phyloP scores from a whole-genome alignment of 805 yeast genomes.

The Saccharomyces eubayanus region DNA sequence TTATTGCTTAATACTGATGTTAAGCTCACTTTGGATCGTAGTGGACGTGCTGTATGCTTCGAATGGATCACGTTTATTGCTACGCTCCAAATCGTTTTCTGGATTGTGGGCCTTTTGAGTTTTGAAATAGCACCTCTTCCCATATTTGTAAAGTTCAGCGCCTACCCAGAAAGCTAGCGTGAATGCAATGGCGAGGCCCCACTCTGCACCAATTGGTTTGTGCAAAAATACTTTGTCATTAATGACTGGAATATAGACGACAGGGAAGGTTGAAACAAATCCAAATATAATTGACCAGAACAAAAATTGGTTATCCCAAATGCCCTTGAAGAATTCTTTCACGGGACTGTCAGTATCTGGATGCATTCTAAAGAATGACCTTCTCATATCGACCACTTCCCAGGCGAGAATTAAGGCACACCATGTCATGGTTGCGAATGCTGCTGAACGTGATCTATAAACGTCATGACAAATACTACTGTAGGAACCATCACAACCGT shows the following conservation, averaged over 20 bases:
- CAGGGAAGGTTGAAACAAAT: constrained; percentile 65
- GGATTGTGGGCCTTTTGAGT: constrained; percentile 44
- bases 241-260: constrained; percentile 82
- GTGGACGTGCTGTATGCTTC: constrained; percentile 47
- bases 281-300: constrained; percentile 77
- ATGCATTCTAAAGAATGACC: constrained; percentile 64
- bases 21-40: constrained; percentile 32
- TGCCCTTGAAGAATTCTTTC: constrained; percentile 51
- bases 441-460: constrained; percentile 65
- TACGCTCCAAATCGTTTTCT: constrained; percentile 53
- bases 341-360: constrained; percentile 55
- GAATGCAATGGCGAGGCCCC: constrained; percentile 66
- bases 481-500: constrained; percentile 48
- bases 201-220: constrained; percentile 62
- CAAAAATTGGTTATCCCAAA: constrained; percentile 67
- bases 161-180: constrained; percentile 49
- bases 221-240: constrained; percentile 70
- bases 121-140: constrained; percentile 50
- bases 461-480: constrained; percentile 49
- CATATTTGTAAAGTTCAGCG: constrained; percentile 59
- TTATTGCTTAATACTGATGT: constrained; percentile 3
- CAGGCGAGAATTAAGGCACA: constrained; percentile 73
- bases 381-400: constrained; percentile 69
- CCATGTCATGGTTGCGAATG: constrained; percentile 82
- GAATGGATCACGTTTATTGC: constrained; percentile 42